A percentile compares a stretch with the other conserved stretches of the same genome.
These are phyloP conservation scores for Diplodia seriata DNA, from an alignment of 2,329 filamentous ascomycete species.

Conservation along the genomic window DNA sequence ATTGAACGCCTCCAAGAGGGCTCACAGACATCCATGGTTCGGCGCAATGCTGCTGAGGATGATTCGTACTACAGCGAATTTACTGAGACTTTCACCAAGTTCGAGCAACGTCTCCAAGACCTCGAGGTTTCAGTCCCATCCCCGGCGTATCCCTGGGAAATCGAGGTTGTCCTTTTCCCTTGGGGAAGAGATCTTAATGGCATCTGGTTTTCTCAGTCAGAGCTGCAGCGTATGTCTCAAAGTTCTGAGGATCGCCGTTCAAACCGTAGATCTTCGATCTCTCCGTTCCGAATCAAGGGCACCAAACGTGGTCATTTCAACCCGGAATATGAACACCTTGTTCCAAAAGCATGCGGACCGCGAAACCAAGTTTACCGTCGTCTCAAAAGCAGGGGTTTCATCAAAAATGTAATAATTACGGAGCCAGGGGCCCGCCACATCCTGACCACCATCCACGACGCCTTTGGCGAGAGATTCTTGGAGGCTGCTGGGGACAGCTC, in stretches of 20 bases:
- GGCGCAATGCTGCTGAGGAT: slow-evolving; percentile 42
- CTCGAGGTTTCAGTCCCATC: slow-evolving; percentile 70
- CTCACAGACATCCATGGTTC: slow-evolving; percentile 42
- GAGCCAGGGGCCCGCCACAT: slow-evolving; percentile 72
- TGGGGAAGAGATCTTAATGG: slow-evolving; percentile 65
- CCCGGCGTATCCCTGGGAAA: slow-evolving; percentile 69
- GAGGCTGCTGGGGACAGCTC: not conserved
- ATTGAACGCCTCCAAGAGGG: slow-evolving; percentile 40
- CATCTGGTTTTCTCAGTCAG: slow-evolving; percentile 58
- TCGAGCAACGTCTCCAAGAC: slow-evolving; percentile 58
- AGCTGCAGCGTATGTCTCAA: slow-evolving; percentile 47
- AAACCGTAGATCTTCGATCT: slow-evolving; percentile 34
- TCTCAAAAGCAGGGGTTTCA: slow-evolving; percentile 76
- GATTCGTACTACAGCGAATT: slow-evolving; percentile 41
- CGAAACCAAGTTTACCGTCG: slow-evolving; percentile 70
- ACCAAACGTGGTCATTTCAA: slow-evolving; percentile 55
- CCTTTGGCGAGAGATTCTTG: slow-evolving; percentile 59
- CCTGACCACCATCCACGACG: slow-evolving; percentile 65
- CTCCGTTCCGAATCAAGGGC: slow-evolving; percentile 32
- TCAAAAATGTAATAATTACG: slow-evolving; percentile 68
- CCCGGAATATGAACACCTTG: slow-evolving; percentile 57
- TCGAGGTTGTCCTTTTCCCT: slow-evolving; percentile 78
- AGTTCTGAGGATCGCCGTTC: slow-evolving; percentile 56
- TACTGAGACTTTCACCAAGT: slow-evolving; percentile 49
- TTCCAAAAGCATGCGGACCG: slow-evolving; percentile 71